Evolutionary conservation across 495 filamentous ascomycete genomes (phyloP).

Genomic region (Penicillium diatomitis): DNA sequence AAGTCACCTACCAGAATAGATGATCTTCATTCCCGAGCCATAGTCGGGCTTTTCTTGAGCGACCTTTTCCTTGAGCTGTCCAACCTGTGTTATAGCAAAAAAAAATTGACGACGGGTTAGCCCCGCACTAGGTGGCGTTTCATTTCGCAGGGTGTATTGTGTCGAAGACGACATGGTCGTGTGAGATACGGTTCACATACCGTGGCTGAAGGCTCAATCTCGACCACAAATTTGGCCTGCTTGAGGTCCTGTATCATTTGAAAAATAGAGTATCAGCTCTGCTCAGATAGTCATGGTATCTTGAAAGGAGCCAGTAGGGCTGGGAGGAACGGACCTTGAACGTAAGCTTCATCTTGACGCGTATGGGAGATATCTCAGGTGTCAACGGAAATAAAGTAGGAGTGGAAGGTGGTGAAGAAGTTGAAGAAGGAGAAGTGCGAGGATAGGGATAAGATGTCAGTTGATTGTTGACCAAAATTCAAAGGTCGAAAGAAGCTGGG

Average conservation of each 20-base stretch:
- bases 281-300: background rate
- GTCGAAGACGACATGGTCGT: background rate
- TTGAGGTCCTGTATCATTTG: slow-evolving; percentile 67
- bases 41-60: slow-evolving; percentile 72
- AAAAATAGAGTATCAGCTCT: slow-evolving; percentile 10
- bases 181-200: slow-evolving; percentile 39
- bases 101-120: slow-evolving; percentile 13
- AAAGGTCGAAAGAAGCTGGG: slow-evolving; percentile 3
- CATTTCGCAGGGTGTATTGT: too few relatives aligned
- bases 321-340: slow-evolving; percentile 54
- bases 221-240: slow-evolving; percentile 94
- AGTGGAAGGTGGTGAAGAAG: slow-evolving; percentile 8
- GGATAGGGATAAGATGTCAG: slow-evolving; percentile 6
- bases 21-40: slow-evolving; percentile 87
- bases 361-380: slow-evolving; percentile 2
- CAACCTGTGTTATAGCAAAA: slow-evolving; percentile 50
- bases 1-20: slow-evolving; percentile 71
- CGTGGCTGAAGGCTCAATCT: slow-evolving; percentile 84
- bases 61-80: slow-evolving; percentile 83
- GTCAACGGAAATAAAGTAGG: background rate
- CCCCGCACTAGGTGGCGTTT: slow-evolving; percentile 17
- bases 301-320: slow-evolving; percentile 12
- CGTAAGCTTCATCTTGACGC: slow-evolving; percentile 68
- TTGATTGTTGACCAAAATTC: background rate
- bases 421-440: slow-evolving; percentile 4